phyloP scores from a whole-genome alignment of 2,329 filamentous ascomycete genomes.

The Colletotrichum melonis region DNA sequence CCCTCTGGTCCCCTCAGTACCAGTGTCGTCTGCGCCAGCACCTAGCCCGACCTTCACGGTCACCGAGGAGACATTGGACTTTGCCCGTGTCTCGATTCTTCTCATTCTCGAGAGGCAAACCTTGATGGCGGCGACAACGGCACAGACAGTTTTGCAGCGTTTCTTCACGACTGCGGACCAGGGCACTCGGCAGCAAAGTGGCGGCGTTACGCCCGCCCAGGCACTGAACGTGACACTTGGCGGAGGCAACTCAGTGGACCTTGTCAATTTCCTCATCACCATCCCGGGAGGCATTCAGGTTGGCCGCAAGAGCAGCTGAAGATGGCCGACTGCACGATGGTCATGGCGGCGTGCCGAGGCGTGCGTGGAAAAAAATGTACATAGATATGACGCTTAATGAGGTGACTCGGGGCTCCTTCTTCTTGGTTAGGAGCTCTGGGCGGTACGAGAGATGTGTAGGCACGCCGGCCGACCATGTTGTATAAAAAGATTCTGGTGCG shows the following conservation, averaged over 20 bases:
- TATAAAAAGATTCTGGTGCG: conserved; percentile 40
- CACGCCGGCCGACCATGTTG: conserved; percentile 40
- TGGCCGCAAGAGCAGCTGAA: background rate
- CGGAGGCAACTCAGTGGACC: conserved; percentile 59
- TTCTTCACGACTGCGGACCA: conserved; percentile 61
- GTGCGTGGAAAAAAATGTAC: conserved; percentile 6
- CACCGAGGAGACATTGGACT: conserved; percentile 70
- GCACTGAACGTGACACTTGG: conserved; percentile 57
- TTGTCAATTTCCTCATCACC: conserved; percentile 60
- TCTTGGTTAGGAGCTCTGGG: background rate
- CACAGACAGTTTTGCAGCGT: conserved; percentile 64
- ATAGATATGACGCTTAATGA: conserved; percentile 34
- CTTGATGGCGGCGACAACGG: conserved; percentile 61
- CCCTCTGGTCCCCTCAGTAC: conserved; percentile 13
- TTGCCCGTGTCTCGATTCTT: conserved; percentile 71
- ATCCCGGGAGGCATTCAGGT: conserved; percentile 36
- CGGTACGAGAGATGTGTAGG: conserved; percentile 20
- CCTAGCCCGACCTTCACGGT: conserved; percentile 55
- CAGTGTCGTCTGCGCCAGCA: conserved; percentile 18
- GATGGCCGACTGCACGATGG: conserved; percentile 25
- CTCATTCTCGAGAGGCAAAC: conserved; percentile 69
- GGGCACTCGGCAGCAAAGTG: conserved; percentile 43
- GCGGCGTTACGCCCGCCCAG: conserved; percentile 44
- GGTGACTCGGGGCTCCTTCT: conserved; percentile 3
- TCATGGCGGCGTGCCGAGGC: conserved; percentile 26